Conservation (phyloP, 1,139 yeast genomes). For the Yamadazyma spencermartinsiae region DNA sequence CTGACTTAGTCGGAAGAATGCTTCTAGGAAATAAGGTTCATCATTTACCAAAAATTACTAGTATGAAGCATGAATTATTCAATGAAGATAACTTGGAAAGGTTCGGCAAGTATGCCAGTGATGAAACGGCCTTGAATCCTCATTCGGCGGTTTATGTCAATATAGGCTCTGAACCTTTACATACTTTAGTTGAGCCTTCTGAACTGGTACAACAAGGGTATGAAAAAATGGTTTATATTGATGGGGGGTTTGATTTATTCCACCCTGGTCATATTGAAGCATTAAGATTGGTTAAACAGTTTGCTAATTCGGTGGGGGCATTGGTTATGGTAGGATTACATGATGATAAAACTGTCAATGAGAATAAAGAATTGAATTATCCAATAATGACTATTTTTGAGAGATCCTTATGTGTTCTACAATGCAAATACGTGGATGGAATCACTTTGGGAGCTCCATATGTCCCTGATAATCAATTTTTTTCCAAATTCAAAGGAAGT, state of each 20-base stretch:
- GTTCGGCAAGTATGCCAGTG: constrained; percentile 64
- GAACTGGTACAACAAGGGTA: constrained; percentile 20
- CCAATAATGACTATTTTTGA: constrained; percentile 90
- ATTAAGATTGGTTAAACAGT: constrained; percentile 45
- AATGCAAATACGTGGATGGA: constrained; percentile 83
- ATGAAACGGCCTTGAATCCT: constrained; percentile 56
- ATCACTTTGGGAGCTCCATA: constrained; percentile 71
- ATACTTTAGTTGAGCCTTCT: constrained; percentile 40
- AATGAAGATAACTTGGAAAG: constrained; percentile 32
- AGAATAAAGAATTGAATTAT: constrained; percentile 62
- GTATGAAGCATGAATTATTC: constrained; percentile 31
- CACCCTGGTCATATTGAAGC: constrained; percentile 91
- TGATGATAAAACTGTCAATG: constrained; percentile 60
- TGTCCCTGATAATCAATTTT: constrained; percentile 41
- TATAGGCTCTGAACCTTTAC: constrained; percentile 23
- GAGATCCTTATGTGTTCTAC: constrained; percentile 82
- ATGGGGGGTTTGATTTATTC: constrained; percentile 89
- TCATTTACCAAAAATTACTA: constrained; percentile 46
- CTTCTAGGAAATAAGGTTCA: constrained; percentile 59
- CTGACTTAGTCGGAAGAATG: constrained; percentile 94
- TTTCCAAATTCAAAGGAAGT: constrained; percentile 37
- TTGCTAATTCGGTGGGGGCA: constrained; percentile 38
- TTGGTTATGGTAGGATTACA: constrained; percentile 69
- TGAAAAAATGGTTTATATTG: constrained; percentile 53
- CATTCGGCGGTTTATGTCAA: constrained; percentile 63